Conservation (phyloP, 2,329 filamentous ascomycete species). For the Aureobasidium sp. region DNA sequence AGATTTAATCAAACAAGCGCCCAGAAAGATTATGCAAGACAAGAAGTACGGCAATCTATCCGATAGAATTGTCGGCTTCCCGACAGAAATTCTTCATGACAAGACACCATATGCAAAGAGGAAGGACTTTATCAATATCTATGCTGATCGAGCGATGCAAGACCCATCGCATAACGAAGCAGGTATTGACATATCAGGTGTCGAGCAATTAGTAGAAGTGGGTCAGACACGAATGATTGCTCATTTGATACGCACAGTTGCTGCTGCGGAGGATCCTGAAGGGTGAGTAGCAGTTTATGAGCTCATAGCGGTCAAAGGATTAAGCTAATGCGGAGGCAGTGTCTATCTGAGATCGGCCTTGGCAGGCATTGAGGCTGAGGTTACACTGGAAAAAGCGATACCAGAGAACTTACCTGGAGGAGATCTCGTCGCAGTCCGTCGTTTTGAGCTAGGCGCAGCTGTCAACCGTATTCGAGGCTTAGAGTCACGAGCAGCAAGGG, state of each 20-base stretch:
- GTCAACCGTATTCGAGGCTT: conserved; percentile 24
- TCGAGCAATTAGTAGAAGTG: conserved; percentile 28
- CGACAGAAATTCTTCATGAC: conserved; percentile 14
- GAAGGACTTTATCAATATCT: conserved; percentile 26
- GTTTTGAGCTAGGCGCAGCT: conserved; percentile 26
- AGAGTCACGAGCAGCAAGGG: neutral
- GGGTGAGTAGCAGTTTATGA: neutral
- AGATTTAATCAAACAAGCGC: conserved; percentile 21
- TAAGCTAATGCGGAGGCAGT: conserved; percentile 2
- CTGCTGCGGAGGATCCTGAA: neutral
- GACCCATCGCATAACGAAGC: conserved; percentile 24
- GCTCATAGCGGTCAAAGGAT: neutral
- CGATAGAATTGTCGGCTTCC: conserved; percentile 18
- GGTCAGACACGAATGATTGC: conserved; percentile 27
- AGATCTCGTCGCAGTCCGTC: conserved; percentile 26
- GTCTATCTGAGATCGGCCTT: conserved; percentile 21
- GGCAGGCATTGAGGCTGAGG: conserved; percentile 17
- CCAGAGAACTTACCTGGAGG: conserved; percentile 23
- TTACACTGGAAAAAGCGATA: conserved; percentile 22
- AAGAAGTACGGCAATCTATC: conserved; percentile 24
- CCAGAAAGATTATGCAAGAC: conserved; percentile 21
- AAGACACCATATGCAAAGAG: conserved; percentile 24
- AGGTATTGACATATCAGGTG: conserved; percentile 25
- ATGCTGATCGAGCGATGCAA: conserved; percentile 22
- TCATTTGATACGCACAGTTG: conserved; percentile 20